Conservation (phyloP, 108 stramenopile genomes). For the Discostella pseudostelligera region DNA sequence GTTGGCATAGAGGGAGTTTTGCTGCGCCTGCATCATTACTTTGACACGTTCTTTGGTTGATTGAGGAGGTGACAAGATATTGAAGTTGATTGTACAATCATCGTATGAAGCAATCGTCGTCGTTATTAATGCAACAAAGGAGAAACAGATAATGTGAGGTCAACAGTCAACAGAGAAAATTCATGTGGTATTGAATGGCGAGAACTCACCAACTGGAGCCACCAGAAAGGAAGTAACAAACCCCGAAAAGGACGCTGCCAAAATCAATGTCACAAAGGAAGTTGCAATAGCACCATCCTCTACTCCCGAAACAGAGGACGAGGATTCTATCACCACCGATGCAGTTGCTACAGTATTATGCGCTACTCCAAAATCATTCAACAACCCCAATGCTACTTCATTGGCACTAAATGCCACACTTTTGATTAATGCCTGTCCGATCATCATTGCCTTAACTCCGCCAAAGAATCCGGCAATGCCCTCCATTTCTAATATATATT, state of each 20-base stretch:
- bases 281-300: neutral
- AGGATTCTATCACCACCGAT: neutral
- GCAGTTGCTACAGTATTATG: neutral
- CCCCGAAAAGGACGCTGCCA: slow-evolving; percentile 52
- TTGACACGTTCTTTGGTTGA: slow-evolving; percentile 44
- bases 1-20: slow-evolving; percentile 30
- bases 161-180: neutral
- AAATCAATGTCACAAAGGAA: slow-evolving; percentile 34
- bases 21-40: slow-evolving; percentile 53
- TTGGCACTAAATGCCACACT: slow-evolving; percentile 57
- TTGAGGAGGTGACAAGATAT: neutral
- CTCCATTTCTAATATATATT: slow-evolving; percentile 27
- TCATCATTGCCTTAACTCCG: slow-evolving; percentile 55
- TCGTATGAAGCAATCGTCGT: too few species aligned
- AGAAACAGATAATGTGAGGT: neutral
- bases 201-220: slow-evolving; percentile 40
- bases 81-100: neutral
- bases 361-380: slow-evolving; percentile 18
- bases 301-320: neutral
- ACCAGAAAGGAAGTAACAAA: slow-evolving; percentile 56
- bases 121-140: neutral
- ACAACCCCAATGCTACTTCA: slow-evolving; percentile 20
- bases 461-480: slow-evolving; percentile 48
- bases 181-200: neutral
- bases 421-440: slow-evolving; percentile 54